Evolutionary conservation across 2,329 filamentous ascomycete genomes (phyloP).

Genomic region (Didymosphaeria variabile): DNA sequence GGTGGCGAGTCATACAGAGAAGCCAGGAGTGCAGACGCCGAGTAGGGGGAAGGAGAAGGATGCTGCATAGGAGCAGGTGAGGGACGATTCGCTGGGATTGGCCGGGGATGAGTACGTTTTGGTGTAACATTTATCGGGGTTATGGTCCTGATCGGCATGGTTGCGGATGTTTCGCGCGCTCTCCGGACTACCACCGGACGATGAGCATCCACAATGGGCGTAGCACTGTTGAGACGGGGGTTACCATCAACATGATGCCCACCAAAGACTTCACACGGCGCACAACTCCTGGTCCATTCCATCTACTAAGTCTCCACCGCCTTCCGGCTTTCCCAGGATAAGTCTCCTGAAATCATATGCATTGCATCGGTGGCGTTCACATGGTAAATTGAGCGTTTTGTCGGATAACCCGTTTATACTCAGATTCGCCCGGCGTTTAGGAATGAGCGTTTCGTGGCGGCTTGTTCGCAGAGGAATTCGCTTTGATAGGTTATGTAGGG

Average conservation of each 20-base stretch:
- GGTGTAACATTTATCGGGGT: too few species aligned
- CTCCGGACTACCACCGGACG: too few species aligned
- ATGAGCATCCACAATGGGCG: too few species aligned
- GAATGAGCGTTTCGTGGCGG: too few species aligned
- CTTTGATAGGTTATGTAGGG: too few species aligned
- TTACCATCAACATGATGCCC: too few species aligned
- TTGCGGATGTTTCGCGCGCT: too few species aligned
- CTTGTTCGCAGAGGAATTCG: too few species aligned
- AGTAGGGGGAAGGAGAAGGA: conserved; percentile 42
- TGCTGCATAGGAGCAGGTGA: conserved; percentile 20
- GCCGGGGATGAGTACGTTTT: neutral
- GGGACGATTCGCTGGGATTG: neutral
- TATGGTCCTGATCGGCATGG: too few species aligned
- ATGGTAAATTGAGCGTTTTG: neutral
- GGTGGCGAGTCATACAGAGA: conserved; percentile 51
- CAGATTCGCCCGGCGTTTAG: neutral
- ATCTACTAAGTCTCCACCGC: neutral
- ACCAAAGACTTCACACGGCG: too few species aligned
- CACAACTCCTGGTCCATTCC: neutral
- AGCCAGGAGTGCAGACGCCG: conserved; percentile 53
- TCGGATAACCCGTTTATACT: neutral
- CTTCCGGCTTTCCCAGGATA: neutral
- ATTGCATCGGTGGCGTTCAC: conserved; percentile 12
- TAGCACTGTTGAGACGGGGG: too few species aligned
- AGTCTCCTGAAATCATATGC: neutral